Conservation (phyloP, 495 filamentous ascomycete genomes). For the Bathelium albidoporum region DNA sequence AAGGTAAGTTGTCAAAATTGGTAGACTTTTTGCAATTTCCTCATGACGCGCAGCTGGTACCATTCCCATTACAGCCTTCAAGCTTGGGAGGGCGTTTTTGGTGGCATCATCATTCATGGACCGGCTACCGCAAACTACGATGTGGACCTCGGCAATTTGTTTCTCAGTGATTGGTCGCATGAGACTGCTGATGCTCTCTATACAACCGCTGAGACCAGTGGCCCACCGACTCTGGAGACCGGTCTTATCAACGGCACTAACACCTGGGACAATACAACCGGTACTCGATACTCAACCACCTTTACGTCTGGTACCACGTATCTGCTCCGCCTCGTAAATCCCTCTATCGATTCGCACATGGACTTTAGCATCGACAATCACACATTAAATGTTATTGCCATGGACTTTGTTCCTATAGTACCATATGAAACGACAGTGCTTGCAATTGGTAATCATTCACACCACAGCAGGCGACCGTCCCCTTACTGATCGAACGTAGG, state of each 20-base stretch:
- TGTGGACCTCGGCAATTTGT: constrained; percentile 23
- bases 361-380: constrained; percentile 33
- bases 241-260: constrained; percentile 47
- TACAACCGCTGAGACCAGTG: constrained; percentile 16
- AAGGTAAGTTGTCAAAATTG: not conserved
- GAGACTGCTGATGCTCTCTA: constrained; percentile 10
- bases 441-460: not conserved
- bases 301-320: constrained; percentile 37
- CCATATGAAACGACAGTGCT: constrained; percentile 27
- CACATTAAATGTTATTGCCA: constrained; percentile 30
- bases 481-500: constrained; percentile 20
- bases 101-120: constrained; percentile 30
- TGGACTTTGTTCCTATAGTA: constrained; percentile 31
- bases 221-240: constrained; percentile 32
- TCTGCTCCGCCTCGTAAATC: constrained; percentile 41
- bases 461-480: constrained; percentile 1
- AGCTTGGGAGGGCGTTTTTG: constrained; percentile 29
- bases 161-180: constrained; percentile 28
- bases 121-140: constrained; percentile 29
- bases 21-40: constrained; percentile 14
- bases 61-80: constrained; percentile 31
- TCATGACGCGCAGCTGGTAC: constrained; percentile 30
- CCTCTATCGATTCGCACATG: constrained; percentile 34
- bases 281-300: constrained; percentile 30
- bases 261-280: constrained; percentile 31